Evolutionary conservation across 1,139 yeast species (phyloP).

Genomic region (Meyerozyma elateridarum): DNA sequence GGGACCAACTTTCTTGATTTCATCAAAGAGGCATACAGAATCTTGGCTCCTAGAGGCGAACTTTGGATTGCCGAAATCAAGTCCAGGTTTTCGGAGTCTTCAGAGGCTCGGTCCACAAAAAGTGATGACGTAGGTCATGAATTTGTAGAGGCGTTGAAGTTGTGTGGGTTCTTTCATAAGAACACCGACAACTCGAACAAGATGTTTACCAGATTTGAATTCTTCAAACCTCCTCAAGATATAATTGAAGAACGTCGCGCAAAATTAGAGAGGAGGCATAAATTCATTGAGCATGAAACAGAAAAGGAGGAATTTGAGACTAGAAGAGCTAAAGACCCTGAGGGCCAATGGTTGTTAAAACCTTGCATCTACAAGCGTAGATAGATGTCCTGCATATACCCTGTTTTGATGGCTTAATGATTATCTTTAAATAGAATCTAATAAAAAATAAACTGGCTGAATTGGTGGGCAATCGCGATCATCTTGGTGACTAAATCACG

Average conservation of each 20-base stretch:
- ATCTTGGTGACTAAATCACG: too few relatives aligned
- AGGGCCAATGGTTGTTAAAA: slow-evolving; percentile 84
- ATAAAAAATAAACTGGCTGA: too few relatives aligned
- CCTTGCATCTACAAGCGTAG: slow-evolving; percentile 96
- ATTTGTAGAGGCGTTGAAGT: slow-evolving; percentile 72
- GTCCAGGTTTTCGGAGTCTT: slow-evolving; percentile 70
- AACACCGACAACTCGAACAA: slow-evolving; percentile 82
- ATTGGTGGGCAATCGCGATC: too few relatives aligned
- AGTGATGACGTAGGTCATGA: slow-evolving; percentile 54
- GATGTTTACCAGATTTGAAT: slow-evolving; percentile 93
- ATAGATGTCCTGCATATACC: slow-evolving; percentile 23
- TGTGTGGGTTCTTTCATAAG: slow-evolving; percentile 82
- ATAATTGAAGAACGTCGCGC: slow-evolving; percentile 62
- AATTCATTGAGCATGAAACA: slow-evolving; percentile 67
- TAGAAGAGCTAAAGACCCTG: slow-evolving; percentile 57
- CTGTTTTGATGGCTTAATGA: neutral
- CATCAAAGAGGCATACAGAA: slow-evolving; percentile 81
- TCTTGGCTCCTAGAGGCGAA: slow-evolving; percentile 87
- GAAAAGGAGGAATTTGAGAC: slow-evolving; percentile 54
- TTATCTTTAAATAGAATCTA: too few relatives aligned
- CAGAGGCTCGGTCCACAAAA: slow-evolving; percentile 15
- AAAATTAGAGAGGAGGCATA: slow-evolving; percentile 58
- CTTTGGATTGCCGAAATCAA: slow-evolving; percentile 97
- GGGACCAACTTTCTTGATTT: slow-evolving; percentile 95
- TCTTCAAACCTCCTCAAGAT: slow-evolving; percentile 79